A percentile compares a stretch with the other conserved stretches of the same genome.
These are phyloP conservation scores for Pseudogymnoascus sp. DNA, from an alignment of 2,329 filamentous ascomycete genomes.

Conservation along the genomic window DNA sequence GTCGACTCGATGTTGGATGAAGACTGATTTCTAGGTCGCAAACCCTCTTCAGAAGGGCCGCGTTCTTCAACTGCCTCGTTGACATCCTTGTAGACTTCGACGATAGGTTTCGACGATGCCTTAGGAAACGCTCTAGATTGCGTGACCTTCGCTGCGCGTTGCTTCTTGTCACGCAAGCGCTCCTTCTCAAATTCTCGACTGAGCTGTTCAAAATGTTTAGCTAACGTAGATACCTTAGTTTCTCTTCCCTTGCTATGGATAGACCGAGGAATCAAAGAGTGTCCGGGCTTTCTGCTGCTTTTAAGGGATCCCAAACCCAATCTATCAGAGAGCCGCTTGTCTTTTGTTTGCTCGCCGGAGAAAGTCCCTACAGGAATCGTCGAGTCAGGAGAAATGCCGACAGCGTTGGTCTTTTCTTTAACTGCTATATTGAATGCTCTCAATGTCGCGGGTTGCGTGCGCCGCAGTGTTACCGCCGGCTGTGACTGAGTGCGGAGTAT, in stretches of 20 bases:
- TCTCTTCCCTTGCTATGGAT: constrained; percentile 62
- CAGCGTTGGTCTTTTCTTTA: constrained; percentile 16
- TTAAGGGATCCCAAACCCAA: constrained; percentile 61
- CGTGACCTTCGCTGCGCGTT: constrained; percentile 67
- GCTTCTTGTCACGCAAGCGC: constrained; percentile 73
- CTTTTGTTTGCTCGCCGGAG: constrained; percentile 23
- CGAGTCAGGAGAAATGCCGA: constrained; percentile 11
- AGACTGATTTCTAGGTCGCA: constrained; percentile 17
- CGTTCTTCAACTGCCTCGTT: constrained; percentile 85
- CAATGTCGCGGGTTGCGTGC: constrained; percentile 16
- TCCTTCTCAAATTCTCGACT: constrained; percentile 96
- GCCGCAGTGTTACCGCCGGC: constrained; percentile 27
- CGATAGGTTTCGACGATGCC: constrained; percentile 87
- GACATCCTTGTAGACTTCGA: constrained; percentile 91
- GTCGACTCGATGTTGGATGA: background rate
- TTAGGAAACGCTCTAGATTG: constrained; percentile 77
- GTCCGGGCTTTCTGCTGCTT: constrained; percentile 42
- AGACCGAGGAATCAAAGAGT: constrained; percentile 84
- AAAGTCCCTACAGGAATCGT: constrained; percentile 19
- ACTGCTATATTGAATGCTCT: background rate
- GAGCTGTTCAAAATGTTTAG: constrained; percentile 92
- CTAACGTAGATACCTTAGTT: constrained; percentile 80
- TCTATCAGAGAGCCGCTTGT: constrained; percentile 72
- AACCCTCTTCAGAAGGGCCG: constrained; percentile 57
- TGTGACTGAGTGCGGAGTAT: constrained; percentile 29